A percentile compares a stretch with the other conserved stretches of the same genome.
phyloP scores from a whole-genome alignment of 1,284 basidiomycete species.

The Rhodotorula sp. region DNA sequence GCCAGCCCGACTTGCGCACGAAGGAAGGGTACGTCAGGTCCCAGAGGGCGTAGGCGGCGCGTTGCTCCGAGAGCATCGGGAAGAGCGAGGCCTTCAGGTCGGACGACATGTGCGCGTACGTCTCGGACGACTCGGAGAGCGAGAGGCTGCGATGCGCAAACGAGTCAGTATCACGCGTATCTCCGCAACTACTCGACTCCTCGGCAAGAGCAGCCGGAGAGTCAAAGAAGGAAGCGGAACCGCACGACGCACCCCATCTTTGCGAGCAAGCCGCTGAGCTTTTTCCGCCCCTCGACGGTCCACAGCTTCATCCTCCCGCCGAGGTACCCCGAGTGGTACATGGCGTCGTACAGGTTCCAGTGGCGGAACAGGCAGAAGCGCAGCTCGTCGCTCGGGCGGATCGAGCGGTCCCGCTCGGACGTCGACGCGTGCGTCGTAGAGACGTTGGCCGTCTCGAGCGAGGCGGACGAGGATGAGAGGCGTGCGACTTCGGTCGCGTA shows the following conservation, averaged over 20 bases:
- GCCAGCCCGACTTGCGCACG: slow-evolving; percentile 85
- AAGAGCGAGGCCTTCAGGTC: slow-evolving; percentile 83
- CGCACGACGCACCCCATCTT: slow-evolving; percentile 86
- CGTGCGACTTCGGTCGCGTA: slow-evolving; percentile 87
- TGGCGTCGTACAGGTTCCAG: slow-evolving; percentile 96
- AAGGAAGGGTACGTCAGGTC: slow-evolving; percentile 94
- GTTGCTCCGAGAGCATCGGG: slow-evolving; percentile 80
- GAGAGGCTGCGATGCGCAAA: slow-evolving; percentile 48
- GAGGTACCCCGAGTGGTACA: slow-evolving; percentile 96
- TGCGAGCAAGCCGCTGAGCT: slow-evolving; percentile 85
- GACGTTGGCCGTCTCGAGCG: slow-evolving; percentile 18
- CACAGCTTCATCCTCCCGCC: slow-evolving; percentile 93
- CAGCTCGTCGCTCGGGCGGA: slow-evolving; percentile 79
- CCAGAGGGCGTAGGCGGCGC: slow-evolving; percentile 94
- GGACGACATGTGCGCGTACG: slow-evolving; percentile 94
- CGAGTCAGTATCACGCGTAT: slow-evolving; percentile 13
- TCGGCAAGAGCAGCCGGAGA: no score
- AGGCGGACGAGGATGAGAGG: slow-evolving; percentile 63
- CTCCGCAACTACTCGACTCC: no score
- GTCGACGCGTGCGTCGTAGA: slow-evolving; percentile 13
- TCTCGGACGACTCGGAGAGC: slow-evolving; percentile 87
- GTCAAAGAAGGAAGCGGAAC: neutral
- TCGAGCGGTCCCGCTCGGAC: slow-evolving; percentile 65
- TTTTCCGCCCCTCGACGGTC: slow-evolving; percentile 88
- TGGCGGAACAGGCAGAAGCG: slow-evolving; percentile 94